A percentile compares a stretch with the other conserved stretches of the same genome.
These are phyloP conservation scores for Colletotrichum chlorophyti DNA, from an alignment of 2,329 filamentous ascomycete species.

Conservation along the genomic window DNA sequence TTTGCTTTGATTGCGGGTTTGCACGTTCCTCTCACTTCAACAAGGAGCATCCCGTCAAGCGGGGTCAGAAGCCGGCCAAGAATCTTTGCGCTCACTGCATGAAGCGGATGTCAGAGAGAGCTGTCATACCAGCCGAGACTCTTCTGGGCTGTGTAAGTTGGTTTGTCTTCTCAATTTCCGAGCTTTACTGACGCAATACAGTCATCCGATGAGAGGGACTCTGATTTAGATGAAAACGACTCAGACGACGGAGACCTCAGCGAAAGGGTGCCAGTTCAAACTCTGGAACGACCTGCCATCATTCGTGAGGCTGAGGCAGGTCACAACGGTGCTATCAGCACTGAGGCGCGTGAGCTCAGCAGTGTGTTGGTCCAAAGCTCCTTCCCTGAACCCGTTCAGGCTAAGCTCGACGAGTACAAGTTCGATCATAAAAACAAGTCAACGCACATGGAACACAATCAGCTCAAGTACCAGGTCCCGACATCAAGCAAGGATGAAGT, in stretches of 20 bases:
- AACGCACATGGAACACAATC: neutral
- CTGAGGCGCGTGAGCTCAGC: too few species aligned
- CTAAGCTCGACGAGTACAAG: slow-evolving; percentile 1
- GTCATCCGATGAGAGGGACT: slow-evolving; percentile 23
- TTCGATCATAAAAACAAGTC: too few species aligned
- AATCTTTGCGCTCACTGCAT: slow-evolving; percentile 46
- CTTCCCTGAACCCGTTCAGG: neutral
- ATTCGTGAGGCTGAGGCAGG: too few species aligned
- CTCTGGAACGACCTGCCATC: neutral
- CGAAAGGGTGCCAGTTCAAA: neutral
- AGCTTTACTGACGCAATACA: neutral
- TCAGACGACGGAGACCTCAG: neutral
- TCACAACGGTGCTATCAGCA: too few species aligned
- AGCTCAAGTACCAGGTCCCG: neutral
- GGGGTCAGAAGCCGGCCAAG: slow-evolving; percentile 32
- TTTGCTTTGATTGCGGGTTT: slow-evolving; percentile 45
- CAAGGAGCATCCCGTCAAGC: slow-evolving; percentile 37
- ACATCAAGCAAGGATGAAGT: neutral
- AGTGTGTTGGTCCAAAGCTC: neutral
- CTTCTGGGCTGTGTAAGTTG: slow-evolving; percentile 9
- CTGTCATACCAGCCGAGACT: slow-evolving; percentile 13
- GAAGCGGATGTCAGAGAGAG: slow-evolving; percentile 22
- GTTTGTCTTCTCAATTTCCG: neutral
- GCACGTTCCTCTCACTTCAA: slow-evolving; percentile 44
- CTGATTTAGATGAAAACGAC: neutral